Evolutionary conservation across 1,284 basidiomycete species (phyloP).

Genomic region (Hymenochaete sp.): DNA sequence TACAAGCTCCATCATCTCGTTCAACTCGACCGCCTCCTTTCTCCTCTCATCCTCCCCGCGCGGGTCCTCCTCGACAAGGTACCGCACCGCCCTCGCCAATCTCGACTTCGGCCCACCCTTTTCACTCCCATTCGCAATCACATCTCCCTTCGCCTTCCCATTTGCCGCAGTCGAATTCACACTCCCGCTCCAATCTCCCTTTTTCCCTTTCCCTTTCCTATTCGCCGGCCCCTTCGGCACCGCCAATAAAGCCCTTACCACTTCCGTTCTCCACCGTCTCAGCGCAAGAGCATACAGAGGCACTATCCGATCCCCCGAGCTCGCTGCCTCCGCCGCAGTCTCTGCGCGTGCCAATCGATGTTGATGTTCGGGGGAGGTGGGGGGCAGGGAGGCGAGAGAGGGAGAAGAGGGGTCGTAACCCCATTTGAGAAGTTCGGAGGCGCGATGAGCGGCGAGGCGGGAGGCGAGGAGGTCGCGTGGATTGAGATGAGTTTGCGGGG

Average conservation of each 20-base stretch:
- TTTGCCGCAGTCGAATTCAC: conserved; percentile 25
- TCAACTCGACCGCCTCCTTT: conserved; percentile 41
- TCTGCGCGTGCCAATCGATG: conserved; percentile 38
- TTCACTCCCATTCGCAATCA: too few species aligned
- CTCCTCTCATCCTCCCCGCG: conserved; percentile 35
- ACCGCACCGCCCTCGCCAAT: conserved; percentile 55
- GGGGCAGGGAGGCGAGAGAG: too few species aligned
- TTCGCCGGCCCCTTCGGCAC: conserved; percentile 42
- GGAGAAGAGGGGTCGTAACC: conserved; percentile 54
- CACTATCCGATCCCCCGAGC: conserved; percentile 53
- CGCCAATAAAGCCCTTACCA: conserved; percentile 58
- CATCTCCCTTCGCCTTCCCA: not conserved
- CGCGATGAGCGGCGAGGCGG: conserved; percentile 46
- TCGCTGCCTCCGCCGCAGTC: conserved; percentile 64
- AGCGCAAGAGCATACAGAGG: conserved; percentile 53
- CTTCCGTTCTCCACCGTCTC: conserved; percentile 60
- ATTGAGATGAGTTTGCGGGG: conserved; percentile 46
- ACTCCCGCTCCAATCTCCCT: conserved; percentile 20
- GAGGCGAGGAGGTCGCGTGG: conserved; percentile 49
- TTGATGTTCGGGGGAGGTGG: conserved; percentile 37
- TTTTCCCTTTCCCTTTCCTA: conserved; percentile 34
- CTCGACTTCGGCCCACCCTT: conserved; percentile 47
- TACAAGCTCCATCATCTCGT: conserved; percentile 39
- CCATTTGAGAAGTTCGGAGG: conserved; percentile 60
- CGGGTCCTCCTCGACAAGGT: conserved; percentile 43